phyloP scores from a whole-genome alignment of 2,329 filamentous ascomycete genomes.

The Ceratocystis variospora region DNA sequence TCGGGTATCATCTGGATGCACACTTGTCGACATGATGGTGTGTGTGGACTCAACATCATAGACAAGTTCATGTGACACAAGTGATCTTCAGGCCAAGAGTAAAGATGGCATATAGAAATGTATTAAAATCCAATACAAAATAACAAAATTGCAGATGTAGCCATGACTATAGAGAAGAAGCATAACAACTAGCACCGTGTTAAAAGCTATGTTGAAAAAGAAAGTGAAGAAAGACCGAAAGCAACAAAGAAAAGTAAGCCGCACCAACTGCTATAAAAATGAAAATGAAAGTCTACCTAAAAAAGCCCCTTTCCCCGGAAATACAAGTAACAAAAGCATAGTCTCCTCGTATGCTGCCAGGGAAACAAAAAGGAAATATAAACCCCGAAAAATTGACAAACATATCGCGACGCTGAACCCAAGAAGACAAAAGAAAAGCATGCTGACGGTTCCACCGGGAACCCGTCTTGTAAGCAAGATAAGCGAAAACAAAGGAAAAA shows the following conservation, averaged over 20 bases:
- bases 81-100: background rate
- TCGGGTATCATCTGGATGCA: background rate
- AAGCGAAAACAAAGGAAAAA: constrained; percentile 3
- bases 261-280: background rate
- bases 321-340: background rate
- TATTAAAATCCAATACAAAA: background rate
- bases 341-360: background rate
- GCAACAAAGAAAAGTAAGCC: background rate
- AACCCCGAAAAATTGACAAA: background rate
- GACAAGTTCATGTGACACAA: background rate
- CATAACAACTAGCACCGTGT: background rate
- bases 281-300: background rate
- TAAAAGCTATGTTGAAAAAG: background rate
- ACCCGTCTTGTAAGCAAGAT: background rate
- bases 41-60: background rate
- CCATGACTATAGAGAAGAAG: background rate
- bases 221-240: background rate
- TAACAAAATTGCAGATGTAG: background rate
- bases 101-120: background rate
- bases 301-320: background rate
- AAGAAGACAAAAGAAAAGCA: background rate
- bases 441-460: background rate
- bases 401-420: constrained; percentile 4
- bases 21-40: background rate
- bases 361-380: background rate